Evolutionary conservation across 2,329 filamentous ascomycete species (phyloP).

Genomic region (Nemania abortiva): DNA sequence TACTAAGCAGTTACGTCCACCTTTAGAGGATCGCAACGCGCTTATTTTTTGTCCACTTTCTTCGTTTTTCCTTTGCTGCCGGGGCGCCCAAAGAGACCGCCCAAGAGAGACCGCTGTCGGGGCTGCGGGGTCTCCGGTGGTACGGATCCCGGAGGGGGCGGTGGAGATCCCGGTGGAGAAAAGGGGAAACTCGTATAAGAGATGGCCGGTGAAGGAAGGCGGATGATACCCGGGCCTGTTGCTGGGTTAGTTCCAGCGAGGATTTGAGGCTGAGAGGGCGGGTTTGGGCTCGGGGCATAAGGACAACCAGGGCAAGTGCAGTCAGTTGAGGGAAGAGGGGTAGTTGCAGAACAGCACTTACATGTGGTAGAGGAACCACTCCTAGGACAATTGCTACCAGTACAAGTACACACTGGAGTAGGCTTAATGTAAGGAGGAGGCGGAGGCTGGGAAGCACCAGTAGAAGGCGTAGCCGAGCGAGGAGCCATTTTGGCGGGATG

Average conservation of each 20-base stretch:
- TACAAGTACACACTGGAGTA: background rate
- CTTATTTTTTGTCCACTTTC: too few relatives aligned
- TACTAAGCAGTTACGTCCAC: too few relatives aligned
- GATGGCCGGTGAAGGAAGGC: background rate
- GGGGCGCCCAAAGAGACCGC: too few relatives aligned
- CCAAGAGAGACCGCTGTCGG: too few relatives aligned
- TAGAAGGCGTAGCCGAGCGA: too few relatives aligned
- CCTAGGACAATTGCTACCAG: background rate
- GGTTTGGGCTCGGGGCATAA: too few relatives aligned
- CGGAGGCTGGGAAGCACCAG: background rate
- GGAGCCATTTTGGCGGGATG: too few relatives aligned
- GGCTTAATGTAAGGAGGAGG: background rate
- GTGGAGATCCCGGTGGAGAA: background rate
- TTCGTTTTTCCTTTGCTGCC: too few relatives aligned
- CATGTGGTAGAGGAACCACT: background rate
- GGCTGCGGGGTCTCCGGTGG: too few relatives aligned
- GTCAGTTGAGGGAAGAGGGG: background rate
- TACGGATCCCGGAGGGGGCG: background rate
- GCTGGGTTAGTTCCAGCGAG: background rate
- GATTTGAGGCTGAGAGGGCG: too few relatives aligned
- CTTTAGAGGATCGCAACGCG: too few relatives aligned
- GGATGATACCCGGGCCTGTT: background rate
- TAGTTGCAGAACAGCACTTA: too few relatives aligned
- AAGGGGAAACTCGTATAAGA: background rate
- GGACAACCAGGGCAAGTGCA: background rate